A percentile compares a stretch with the other conserved stretches of the same genome.
Conservation (phyloP, 768 basidiomycete genomes). For the Panellus pusillus region DNA sequence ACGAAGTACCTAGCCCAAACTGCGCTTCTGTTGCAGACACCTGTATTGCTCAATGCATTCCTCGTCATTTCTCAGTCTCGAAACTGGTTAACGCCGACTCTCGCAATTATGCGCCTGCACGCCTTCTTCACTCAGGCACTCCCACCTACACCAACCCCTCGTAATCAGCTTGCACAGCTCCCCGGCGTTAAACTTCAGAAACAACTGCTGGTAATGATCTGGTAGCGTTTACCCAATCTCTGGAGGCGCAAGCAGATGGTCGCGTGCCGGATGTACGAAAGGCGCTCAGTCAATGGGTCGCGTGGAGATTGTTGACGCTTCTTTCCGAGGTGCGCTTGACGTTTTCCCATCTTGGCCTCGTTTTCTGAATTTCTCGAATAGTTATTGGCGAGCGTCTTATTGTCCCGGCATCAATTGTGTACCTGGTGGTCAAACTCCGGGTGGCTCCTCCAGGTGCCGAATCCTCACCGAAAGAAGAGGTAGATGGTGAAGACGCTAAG, state of each 20-base stretch:
- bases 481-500: slow-evolving; percentile 49
- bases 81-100: slow-evolving; percentile 83
- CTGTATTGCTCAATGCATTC: slow-evolving; percentile 73
- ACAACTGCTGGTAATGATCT: slow-evolving; percentile 43
- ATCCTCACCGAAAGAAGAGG: slow-evolving; percentile 32
- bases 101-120: slow-evolving; percentile 80
- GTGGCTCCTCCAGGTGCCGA: slow-evolving; percentile 53
- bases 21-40: slow-evolving; percentile 67
- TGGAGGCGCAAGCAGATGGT: slow-evolving; percentile 55
- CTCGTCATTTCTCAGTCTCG: slow-evolving; percentile 82
- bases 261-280: slow-evolving; percentile 57
- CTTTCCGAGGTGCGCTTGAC: slow-evolving; percentile 72
- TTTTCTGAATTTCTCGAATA: slow-evolving; percentile 27
- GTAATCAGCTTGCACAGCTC: slow-evolving; percentile 65
- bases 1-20: slow-evolving; percentile 59
- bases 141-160: slow-evolving; percentile 49
- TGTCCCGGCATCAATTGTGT: slow-evolving; percentile 86
- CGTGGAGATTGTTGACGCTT: slow-evolving; percentile 76
- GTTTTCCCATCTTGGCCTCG: neutral
- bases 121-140: slow-evolving; percentile 84
- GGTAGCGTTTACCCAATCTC: slow-evolving; percentile 43
- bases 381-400: slow-evolving; percentile 91
- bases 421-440: slow-evolving; percentile 81
- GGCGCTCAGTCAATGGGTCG: slow-evolving; percentile 67
- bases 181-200: slow-evolving; percentile 67